phyloP scores from a whole-genome alignment of 441 rosid species.

The Jatropha multifida region DNA sequence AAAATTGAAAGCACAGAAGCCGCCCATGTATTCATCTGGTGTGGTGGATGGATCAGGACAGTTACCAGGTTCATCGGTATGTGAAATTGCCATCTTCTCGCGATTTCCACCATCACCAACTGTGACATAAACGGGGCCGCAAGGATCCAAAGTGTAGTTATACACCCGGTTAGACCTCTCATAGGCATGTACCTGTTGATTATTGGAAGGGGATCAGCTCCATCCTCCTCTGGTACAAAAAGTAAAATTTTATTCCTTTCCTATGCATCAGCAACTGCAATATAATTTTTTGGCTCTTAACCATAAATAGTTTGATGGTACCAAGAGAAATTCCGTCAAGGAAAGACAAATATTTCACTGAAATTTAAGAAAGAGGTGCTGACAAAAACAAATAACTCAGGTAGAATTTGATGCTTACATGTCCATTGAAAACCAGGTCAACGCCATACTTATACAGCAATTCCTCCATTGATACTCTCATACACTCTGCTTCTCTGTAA shows the following conservation, averaged over 20 bases:
- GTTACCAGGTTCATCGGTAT: constrained; percentile 79
- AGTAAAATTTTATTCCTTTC: neutral
- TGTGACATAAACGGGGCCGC: constrained; percentile 71
- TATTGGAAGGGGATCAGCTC: neutral
- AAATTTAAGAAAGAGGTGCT: neutral
- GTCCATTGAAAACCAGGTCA: constrained; percentile 60
- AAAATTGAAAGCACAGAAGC: constrained; percentile 64
- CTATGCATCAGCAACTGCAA: neutral
- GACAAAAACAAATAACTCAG: neutral
- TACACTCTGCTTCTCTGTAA: constrained; percentile 53
- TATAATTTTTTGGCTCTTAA: neutral
- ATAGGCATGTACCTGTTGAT: constrained; percentile 75
- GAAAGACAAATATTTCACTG: neutral
- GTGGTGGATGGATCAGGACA: constrained; percentile 60
- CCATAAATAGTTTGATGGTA: neutral
- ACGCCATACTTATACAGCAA: constrained; percentile 44
- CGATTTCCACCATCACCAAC: constrained; percentile 74
- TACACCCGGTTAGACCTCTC: constrained; percentile 89
- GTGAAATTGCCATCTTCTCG: constrained; percentile 62
- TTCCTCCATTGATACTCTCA: constrained; percentile 49
- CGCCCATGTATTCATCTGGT: constrained; percentile 38
- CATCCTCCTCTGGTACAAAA: neutral
- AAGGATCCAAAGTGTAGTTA: constrained; percentile 74
- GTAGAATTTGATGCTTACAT: constrained; percentile 35
- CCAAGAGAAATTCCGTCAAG: neutral